Evolutionary conservation across 768 basidiomycete species (phyloP), one percentile per base, ranked within the genome.

Genomic region (Serendipita sp.): DNA sequence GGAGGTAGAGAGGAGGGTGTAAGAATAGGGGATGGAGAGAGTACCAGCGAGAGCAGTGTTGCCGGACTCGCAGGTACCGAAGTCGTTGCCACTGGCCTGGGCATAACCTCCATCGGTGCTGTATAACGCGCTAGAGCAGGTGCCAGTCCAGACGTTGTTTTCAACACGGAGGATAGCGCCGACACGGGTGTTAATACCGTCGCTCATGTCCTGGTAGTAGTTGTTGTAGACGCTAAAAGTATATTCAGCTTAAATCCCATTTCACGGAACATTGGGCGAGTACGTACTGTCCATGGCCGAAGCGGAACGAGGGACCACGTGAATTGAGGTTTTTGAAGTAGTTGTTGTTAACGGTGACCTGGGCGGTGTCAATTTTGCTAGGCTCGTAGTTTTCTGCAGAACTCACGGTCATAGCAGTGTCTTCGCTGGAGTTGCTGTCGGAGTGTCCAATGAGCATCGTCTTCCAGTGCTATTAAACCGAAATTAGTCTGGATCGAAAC

Each of bases 391-490:
- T 37, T 13, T 11, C 34, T 38, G 16, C 16, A 45, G 35, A 24
- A 38, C 18, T 24, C 16, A 63, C 30, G 13, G 44, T 32, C n/a
- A 48, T 47, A 3, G 37, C 13, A 28, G n/a, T 18, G 32, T 53
- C 46, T 66, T 77, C 73, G 35, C 73, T 71, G 24, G 75, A 74
- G 64, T 78, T 77, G 71, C 66, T 75, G 69, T 78, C 77, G 32
- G 75, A 76, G 72, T 78, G 77, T 3, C 77, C 77, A 60, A 78
- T 71, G 48, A 80, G 76, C 13, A 74, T 76, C 28, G 68, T 75
- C 68, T 80, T 80, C 75, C 76, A 80, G 74, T 80, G 79, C 37
- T 68, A 45, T 34, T 32, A 65, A 51, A 45, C 44, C 35, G n/a
- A 16, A 64, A 48, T 66, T 13, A 41, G 38, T 58, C 51, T 45